phyloP scores from a whole-genome alignment of 305 asterid genomes.

The Salvia sclarea region DNA sequence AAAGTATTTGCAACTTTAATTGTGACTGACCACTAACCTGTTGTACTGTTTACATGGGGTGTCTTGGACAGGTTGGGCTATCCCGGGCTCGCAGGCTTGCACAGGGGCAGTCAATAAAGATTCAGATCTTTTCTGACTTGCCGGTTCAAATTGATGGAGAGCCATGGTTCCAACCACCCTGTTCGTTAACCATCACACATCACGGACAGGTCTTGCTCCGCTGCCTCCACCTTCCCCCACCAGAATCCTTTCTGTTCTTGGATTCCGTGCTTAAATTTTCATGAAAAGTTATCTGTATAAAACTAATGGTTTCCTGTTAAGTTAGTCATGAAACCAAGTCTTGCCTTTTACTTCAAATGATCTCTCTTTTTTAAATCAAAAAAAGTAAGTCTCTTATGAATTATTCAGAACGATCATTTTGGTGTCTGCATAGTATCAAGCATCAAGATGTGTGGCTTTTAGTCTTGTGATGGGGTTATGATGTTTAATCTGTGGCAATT shows the following conservation, averaged over 20 bases:
- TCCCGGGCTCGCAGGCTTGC: conserved; percentile 93
- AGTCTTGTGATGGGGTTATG: not conserved
- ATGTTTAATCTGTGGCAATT: not conserved
- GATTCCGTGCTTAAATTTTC: not conserved
- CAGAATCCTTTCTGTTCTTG: not conserved
- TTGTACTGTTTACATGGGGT: conserved; percentile 4
- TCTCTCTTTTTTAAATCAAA: not conserved
- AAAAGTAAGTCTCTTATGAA: not conserved
- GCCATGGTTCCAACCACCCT: conserved; percentile 94
- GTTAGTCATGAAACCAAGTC: conserved; percentile 3
- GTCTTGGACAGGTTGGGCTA: conserved; percentile 75
- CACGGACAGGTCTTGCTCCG: conserved; percentile 77
- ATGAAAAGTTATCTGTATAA: not conserved
- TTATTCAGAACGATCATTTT: not conserved
- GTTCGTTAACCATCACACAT: conserved; percentile 77
- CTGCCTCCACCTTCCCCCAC: conserved; percentile 7
- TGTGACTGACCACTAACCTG: conserved; percentile 12
- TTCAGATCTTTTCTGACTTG: conserved; percentile 78
- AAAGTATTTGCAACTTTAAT: conserved; percentile 25
- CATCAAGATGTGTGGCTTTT: conserved; percentile 16
- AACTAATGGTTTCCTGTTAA: conserved; percentile 7
- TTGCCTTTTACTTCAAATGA: not conserved
- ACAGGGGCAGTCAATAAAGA: conserved; percentile 89
- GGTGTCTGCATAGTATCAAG: conserved; percentile 7
- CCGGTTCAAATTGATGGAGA: conserved; percentile 98